Evolutionary conservation across 441 rosid species (phyloP).

Genomic region (Dalechampia spathulata): DNA sequence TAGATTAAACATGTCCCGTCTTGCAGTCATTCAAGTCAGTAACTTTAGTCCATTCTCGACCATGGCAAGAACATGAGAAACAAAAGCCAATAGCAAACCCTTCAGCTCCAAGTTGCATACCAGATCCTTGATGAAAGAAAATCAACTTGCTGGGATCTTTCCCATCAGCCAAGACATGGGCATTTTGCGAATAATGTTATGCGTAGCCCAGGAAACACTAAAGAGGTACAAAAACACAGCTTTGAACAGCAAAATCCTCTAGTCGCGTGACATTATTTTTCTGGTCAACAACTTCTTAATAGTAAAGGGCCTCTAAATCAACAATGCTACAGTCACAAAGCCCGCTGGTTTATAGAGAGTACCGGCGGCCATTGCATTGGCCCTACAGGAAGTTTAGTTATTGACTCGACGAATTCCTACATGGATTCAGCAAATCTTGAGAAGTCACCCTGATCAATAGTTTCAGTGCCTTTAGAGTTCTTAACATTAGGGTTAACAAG

Average conservation of each 20-base stretch:
- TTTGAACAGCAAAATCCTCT: conserved; percentile 56
- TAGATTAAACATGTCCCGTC: too few species aligned
- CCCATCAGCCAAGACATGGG: conserved; percentile 81
- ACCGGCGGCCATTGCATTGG: conserved; percentile 71
- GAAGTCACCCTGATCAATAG: conserved; percentile 73
- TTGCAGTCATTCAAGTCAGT: too few species aligned
- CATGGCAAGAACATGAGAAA: too few species aligned
- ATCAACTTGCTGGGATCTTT: conserved; percentile 69
- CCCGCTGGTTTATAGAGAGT: conserved; percentile 45
- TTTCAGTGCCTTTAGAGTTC: conserved; percentile 54
- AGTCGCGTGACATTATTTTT: conserved; percentile 61
- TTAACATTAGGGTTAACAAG: conserved; percentile 47
- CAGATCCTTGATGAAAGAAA: conserved; percentile 87
- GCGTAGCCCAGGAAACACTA: conserved; percentile 92
- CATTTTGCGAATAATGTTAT: conserved; percentile 83
- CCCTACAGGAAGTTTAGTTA: conserved; percentile 58
- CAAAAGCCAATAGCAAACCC: conserved; percentile 83
- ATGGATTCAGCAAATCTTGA: conserved; percentile 84
- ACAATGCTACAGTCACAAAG: conserved; percentile 17
- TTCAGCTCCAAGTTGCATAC: conserved; percentile 97
- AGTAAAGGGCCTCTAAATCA: conserved; percentile 44
- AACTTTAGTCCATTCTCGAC: too few species aligned
- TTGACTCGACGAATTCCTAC: conserved; percentile 61
- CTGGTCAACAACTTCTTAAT: conserved; percentile 47
- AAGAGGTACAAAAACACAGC: conserved; percentile 78